Evolutionary conservation across 352 stramenopile genomes (phyloP), one percentile per base, ranked within the genome.

Genomic region (Phytophthora constricta): DNA sequence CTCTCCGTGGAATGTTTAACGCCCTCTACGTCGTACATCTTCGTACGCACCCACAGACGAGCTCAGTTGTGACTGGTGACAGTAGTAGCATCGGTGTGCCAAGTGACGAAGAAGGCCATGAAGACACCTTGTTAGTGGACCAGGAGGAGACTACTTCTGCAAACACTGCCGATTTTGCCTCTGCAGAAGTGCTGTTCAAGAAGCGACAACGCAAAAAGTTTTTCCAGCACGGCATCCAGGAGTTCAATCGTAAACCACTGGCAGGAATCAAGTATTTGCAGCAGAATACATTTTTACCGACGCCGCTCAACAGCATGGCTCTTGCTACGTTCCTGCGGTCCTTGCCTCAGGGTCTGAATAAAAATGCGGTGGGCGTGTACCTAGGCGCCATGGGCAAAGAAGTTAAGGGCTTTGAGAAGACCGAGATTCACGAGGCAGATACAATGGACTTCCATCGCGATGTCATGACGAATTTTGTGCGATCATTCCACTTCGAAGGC

Each of bases 181-280:
- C 65, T 14, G 84, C 84, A 9, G 76, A 92, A 17, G 66, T 63
- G 0, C 33, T 96, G 27, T 76, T 85, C 34, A 81, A 77, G 20
- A 88, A 87, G 14, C 82, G 84, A 3, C 77, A 93, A 50, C 84
- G 86, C 34, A 96, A 96, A 47, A 89, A 91, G 46, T 82, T 89
- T 34, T 93, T 95, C 45, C 86, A 94, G 62, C 80, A 91, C 33
- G 90, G 93, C 2, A 96, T 98, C 46, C 67, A 92, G 49, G 78
- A 93, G 51, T 99, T 99, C 77, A 99, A 99, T 70, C 82, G 88
- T 17, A 95, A 96, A n/a, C 87, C 86, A 13, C 77, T 97, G 13
- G 85, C 89, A n/a, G 96, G 93, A 51, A 90, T 98, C 72, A 84
- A 88, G 61, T 94, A 93, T 48, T 73, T 95, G 31, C 82, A 95